These are phyloP conservation scores for Elsinoe fawcettii DNA, from an alignment of 2,329 filamentous ascomycete species.

Conservation along the genomic window DNA sequence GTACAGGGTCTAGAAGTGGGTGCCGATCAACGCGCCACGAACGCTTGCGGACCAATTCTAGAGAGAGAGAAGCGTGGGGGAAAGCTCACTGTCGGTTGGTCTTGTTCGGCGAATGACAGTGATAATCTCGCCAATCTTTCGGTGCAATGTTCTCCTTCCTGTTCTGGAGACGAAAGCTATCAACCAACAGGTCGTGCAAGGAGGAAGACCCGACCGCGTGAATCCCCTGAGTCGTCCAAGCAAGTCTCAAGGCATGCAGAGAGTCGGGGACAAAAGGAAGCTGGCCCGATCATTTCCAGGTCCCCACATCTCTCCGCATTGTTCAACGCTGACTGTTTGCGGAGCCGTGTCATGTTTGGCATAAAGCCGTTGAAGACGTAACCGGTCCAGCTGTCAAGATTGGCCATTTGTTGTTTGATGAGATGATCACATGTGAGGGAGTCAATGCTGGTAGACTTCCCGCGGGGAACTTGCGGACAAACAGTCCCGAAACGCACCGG, in stretches of 20 bases:
- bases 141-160: not conserved
- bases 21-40: conserved; percentile 10
- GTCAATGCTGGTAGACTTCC: not conserved
- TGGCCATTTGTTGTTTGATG: not conserved
- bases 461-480: conserved; percentile 3
- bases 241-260: too few relatives aligned
- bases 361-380: conserved; percentile 5
- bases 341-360: conserved; percentile 12
- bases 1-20: not conserved
- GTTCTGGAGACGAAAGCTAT: not conserved
- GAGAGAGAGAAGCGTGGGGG: conserved; percentile 5
- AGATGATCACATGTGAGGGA: not conserved
- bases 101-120: not conserved
- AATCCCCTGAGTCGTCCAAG: not conserved
- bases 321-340: conserved; percentile 3
- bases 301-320: conserved; percentile 13
- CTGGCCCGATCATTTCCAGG: not conserved
- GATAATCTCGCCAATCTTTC: not conserved
- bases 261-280: not conserved
- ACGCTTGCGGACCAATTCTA: not conserved
- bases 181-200: not conserved
- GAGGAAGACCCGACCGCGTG: not conserved
- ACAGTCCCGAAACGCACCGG: conserved; percentile 10
- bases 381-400: not conserved
- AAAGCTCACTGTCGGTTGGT: not conserved